Base-by-base conservation (phyloP, 139 green algal species). In the Edaphochlamys debaryana region DNA sequence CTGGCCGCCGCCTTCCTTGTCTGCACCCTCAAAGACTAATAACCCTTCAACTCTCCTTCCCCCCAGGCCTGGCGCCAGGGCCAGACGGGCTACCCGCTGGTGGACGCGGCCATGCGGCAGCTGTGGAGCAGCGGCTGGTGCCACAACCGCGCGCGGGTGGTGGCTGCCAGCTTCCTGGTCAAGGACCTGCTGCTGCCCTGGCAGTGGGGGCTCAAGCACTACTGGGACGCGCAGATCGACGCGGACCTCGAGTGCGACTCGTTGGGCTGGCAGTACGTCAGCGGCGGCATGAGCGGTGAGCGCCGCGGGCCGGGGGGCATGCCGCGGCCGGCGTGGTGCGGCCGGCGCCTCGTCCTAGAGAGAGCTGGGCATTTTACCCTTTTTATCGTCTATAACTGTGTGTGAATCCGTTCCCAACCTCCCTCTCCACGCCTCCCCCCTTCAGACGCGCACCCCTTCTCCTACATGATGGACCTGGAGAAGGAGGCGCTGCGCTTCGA, bases 201-300 rank as follows among this genome's bases (percentile, higher is more conserved):
- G 94, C 95, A 98, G 89, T 98, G 96, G 96, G 96, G 96, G 22
- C 92, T 98, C 27, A 98, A 98, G 90, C 94, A 98, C 88, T 98
- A 96, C 84, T 98, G 96, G 96, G 96, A 98, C 82, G 90, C 90
- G 54, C 89, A 92, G 89, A 85, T 98, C 45, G 96, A 98, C 74
- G 96, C 96, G 1, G 96, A 98, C 87, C 89, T 98, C 60, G 96
- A 98, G 90, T 95, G 89, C 79, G 96, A 97, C 79, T 91, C 95
- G 48, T 93, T 98, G 27, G 95, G 92, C 38, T 97, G 93, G 93
- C 91, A 96, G 92, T 97, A 96, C 87, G 76, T 95, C 60, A 89
- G 86, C 41, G 93, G 93, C 13, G 90, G 90, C 87, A 86, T 96
- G 82, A 69, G 73, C 91, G 90, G 90, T 93, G 77, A 56, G 75